These are phyloP conservation scores for Mucor plumbeus DNA, from an alignment of 371 early-diverging fungal species.

Conservation along the genomic window DNA sequence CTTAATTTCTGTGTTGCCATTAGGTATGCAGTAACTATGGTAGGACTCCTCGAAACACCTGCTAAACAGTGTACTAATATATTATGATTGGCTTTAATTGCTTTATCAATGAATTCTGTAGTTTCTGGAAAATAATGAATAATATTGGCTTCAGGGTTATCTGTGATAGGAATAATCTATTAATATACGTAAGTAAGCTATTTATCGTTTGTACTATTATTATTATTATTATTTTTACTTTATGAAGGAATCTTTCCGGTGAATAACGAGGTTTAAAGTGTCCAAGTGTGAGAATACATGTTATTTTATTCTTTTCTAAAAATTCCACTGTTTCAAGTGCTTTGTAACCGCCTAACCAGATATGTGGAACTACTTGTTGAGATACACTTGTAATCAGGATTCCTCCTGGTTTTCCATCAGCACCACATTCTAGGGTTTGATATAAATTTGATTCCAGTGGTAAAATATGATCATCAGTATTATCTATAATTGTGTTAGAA, in stretches of 20 bases:
- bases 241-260: slow-evolving; percentile 54
- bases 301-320: slow-evolving; percentile 59
- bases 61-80: slow-evolving; percentile 66
- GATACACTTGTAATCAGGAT: slow-evolving; percentile 52
- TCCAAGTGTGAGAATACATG: slow-evolving; percentile 60
- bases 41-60: slow-evolving; percentile 54
- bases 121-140: slow-evolving; percentile 71
- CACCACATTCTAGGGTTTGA: slow-evolving; percentile 43
- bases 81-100: slow-evolving; percentile 49
- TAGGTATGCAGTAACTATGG: slow-evolving; percentile 65
- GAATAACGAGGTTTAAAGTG: slow-evolving; percentile 45
- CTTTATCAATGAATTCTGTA: slow-evolving; percentile 61
- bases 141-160: slow-evolving; percentile 71
- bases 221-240: slow-evolving; percentile 38
- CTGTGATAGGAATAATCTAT: slow-evolving; percentile 61
- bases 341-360: slow-evolving; percentile 56
- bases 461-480: neutral
- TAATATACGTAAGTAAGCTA: neutral
- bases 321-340: slow-evolving; percentile 40
- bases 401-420: slow-evolving; percentile 53
- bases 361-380: slow-evolving; percentile 40
- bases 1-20: slow-evolving; percentile 62
- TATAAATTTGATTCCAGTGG: slow-evolving; percentile 26
- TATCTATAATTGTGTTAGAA: neutral
- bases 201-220: neutral